Conservation (phyloP, 139 green algal species). For the Closterium sp. region DNA sequence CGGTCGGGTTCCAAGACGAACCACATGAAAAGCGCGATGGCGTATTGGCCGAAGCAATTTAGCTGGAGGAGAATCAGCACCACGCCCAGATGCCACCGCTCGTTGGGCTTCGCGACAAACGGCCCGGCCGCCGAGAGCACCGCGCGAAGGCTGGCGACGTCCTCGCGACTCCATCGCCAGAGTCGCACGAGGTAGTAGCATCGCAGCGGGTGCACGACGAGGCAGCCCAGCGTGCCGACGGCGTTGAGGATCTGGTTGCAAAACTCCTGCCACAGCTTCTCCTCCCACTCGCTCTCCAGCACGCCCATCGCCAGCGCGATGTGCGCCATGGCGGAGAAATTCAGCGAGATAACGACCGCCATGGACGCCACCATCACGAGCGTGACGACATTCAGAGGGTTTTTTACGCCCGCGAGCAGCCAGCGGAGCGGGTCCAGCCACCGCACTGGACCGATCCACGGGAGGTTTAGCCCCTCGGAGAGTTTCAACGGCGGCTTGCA, state of each 20-base stretch:
- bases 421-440: not conserved
- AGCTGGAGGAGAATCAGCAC: conserved; percentile 21
- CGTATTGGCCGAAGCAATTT: conserved; percentile 27
- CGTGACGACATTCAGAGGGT: not conserved
- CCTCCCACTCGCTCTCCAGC: conserved; percentile 4
- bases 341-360: not conserved
- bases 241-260: conserved; percentile 39
- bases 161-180: conserved; percentile 2
- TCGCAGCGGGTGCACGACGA: conserved; percentile 18
- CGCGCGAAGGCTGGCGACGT: conserved; percentile 19
- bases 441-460: not conserved
- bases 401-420: not conserved
- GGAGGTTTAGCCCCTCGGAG: not conserved
- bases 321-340: not conserved
- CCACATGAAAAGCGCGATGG: conserved; percentile 24
- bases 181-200: not conserved
- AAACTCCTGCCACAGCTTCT: conserved; percentile 32
- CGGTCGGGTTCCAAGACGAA: not conserved
- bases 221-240: conserved; percentile 21
- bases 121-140: conserved; percentile 8
- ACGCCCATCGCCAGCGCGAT: not conserved
- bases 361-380: not conserved
- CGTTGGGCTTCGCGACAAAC: conserved; percentile 21
- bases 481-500: not conserved
- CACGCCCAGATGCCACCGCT: conserved; percentile 37